These are phyloP conservation scores for Kodamaea sp. DNA, from an alignment of 1,139 yeast genomes.

Conservation along the genomic window DNA sequence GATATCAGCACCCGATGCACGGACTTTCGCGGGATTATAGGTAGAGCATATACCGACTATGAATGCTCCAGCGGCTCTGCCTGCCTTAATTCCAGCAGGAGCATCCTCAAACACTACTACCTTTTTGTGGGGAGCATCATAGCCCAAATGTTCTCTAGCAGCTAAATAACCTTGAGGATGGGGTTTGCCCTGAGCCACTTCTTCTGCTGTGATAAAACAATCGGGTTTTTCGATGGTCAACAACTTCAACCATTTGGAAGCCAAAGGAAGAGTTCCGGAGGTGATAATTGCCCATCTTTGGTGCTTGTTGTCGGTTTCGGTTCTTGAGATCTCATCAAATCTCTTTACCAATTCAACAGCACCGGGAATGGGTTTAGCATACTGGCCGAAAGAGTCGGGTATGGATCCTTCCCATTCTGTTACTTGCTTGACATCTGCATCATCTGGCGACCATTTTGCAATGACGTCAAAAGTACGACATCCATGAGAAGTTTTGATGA, in stretches of 20 bases:
- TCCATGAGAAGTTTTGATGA: conserved; percentile 77
- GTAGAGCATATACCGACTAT: conserved; percentile 84
- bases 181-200: conserved; percentile 77
- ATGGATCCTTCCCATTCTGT: conserved; percentile 70
- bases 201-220: conserved; percentile 76
- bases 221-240: conserved; percentile 65
- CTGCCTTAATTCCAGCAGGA: conserved; percentile 84
- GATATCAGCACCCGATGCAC: conserved; percentile 75
- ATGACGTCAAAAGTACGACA: conserved; percentile 80
- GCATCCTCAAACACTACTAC: conserved; percentile 85
- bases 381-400: conserved; percentile 69
- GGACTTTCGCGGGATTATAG: conserved; percentile 65
- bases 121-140: conserved; percentile 44
- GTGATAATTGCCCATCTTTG: conserved; percentile 83
- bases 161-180: conserved; percentile 77
- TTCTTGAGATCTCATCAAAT: conserved; percentile 44
- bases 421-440: conserved; percentile 66
- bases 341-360: conserved; percentile 63
- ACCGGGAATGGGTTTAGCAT: conserved; percentile 75
- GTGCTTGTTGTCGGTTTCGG: conserved; percentile 42
- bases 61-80: conserved; percentile 80
- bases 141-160: conserved; percentile 61
- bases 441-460: conserved; percentile 72
- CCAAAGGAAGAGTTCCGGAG: conserved; percentile 76
- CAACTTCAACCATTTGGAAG: conserved; percentile 74